A percentile compares a stretch with the other conserved stretches of the same genome.
These are phyloP conservation scores for Nemania sp. DNA, from an alignment of 2,329 filamentous ascomycete genomes.

Conservation along the genomic window DNA sequence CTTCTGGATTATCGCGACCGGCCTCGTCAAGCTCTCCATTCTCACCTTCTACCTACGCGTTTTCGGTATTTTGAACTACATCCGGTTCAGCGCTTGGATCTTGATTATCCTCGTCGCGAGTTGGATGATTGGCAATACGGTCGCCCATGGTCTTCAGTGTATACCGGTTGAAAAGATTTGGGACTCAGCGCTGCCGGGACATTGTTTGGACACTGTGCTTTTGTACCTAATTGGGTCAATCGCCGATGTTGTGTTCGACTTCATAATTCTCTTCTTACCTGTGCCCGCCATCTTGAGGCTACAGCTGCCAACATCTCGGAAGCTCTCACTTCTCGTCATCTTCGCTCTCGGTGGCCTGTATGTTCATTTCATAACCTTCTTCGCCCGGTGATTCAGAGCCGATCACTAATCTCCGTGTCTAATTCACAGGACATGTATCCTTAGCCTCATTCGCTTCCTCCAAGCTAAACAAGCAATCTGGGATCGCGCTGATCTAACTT, in stretches of 20 bases:
- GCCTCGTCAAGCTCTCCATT: conserved; percentile 14
- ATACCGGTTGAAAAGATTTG: conserved; percentile 5
- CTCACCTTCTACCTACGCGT: conserved; percentile 12
- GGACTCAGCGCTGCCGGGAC: background rate
- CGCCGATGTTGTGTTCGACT: background rate
- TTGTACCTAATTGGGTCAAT: background rate
- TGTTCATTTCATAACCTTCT: background rate
- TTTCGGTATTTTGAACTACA: conserved; percentile 1
- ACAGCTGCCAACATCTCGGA: background rate
- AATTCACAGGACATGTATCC: conserved; percentile 1
- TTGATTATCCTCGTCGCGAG: background rate
- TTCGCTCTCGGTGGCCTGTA: conserved; percentile 9
- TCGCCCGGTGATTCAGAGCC: background rate
- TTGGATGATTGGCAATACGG: background rate
- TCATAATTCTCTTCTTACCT: conserved; percentile 11
- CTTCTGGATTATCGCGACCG: background rate
- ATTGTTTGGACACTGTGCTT: background rate
- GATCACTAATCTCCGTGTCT: background rate
- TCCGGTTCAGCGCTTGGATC: conserved; percentile 1
- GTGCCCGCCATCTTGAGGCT: background rate
- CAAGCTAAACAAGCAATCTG: background rate
- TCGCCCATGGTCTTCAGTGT: conserved; percentile 4
- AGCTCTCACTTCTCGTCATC: background rate
- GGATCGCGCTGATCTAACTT: background rate
- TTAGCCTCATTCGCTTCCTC: conserved; percentile 6